Conservation (phyloP, 805 yeast species). For the Barnettozyma vustinii region DNA sequence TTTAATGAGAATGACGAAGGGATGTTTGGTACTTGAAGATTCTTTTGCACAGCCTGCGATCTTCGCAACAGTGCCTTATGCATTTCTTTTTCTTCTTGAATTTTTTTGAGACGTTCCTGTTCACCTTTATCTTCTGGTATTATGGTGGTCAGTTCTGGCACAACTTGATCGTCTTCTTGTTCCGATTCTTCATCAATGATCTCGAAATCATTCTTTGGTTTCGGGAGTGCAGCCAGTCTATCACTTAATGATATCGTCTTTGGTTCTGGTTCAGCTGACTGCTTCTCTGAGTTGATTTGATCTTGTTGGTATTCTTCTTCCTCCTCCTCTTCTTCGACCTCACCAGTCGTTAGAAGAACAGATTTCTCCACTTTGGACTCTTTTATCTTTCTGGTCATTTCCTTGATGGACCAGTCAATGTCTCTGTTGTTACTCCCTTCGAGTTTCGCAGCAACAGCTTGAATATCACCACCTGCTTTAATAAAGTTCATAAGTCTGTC, state of each 20-base stretch:
- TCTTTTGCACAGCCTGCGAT: constrained; percentile 43
- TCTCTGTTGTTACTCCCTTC: constrained; percentile 1
- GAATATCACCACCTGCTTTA: constrained; percentile 12
- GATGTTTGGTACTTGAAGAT: constrained; percentile 36
- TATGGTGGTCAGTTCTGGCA: not conserved
- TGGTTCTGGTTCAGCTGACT: not conserved
- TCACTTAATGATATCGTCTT: constrained; percentile 6
- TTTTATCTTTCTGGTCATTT: constrained; percentile 36
- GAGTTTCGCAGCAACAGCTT: constrained; percentile 8
- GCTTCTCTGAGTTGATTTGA: not conserved
- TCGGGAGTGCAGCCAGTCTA: constrained; percentile 31
- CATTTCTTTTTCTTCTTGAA: constrained; percentile 11
- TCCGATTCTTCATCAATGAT: constrained; percentile 31
- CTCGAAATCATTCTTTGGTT: constrained; percentile 45
- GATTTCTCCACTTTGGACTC: constrained; percentile 31
- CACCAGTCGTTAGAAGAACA: constrained; percentile 25
- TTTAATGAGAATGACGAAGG: not conserved
- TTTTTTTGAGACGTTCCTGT: constrained; percentile 11
- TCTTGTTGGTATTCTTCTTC: not conserved
- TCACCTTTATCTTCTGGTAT: constrained; percentile 21
- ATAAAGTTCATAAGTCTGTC: constrained; percentile 13
- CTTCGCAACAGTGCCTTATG: constrained; percentile 30
- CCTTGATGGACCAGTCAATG: constrained; percentile 13
- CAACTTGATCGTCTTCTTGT: not conserved
- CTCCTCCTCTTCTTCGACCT: constrained; percentile 2